These are phyloP conservation scores for Fusarium vanettenii DNA, from an alignment of 2,329 filamentous ascomycete genomes.

Conservation along the genomic window DNA sequence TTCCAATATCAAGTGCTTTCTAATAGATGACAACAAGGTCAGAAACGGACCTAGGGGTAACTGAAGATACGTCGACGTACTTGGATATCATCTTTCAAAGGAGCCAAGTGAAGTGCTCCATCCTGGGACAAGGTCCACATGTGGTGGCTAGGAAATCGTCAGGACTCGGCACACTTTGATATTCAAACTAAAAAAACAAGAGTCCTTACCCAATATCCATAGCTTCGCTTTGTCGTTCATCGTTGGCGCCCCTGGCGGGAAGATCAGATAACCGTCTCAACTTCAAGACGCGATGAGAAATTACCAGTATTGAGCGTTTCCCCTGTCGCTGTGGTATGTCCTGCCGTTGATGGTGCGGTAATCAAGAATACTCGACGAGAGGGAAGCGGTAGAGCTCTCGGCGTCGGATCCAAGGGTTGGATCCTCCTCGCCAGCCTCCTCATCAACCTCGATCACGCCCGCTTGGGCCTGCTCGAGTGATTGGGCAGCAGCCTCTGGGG, in stretches of 20 bases:
- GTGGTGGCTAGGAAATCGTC: not conserved
- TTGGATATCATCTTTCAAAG: not conserved
- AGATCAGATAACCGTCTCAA: not conserved
- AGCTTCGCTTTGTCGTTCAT: not conserved
- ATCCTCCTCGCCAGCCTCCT: not conserved
- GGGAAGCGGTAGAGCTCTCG: not conserved
- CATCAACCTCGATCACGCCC: not conserved
- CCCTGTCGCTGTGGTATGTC: not conserved
- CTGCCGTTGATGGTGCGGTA: not conserved
- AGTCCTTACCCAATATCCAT: not conserved
- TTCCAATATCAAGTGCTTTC: not conserved
- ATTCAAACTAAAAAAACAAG: not conserved
- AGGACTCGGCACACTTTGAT: not conserved
- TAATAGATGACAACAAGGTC: not conserved
- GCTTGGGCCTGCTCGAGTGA: not conserved
- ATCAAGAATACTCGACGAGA: not conserved
- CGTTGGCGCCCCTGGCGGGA: not conserved
- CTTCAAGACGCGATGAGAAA: not conserved
- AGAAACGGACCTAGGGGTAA: not conserved
- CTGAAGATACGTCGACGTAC: not conserved
- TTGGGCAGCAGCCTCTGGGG: not conserved
- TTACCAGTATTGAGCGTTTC: not conserved
- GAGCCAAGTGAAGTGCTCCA: not conserved
- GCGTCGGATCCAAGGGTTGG: not conserved
- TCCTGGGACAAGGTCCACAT: not conserved